These are phyloP conservation scores for Phytophthora pini DNA, from an alignment of 352 stramenopile genomes.

Conservation along the genomic window DNA sequence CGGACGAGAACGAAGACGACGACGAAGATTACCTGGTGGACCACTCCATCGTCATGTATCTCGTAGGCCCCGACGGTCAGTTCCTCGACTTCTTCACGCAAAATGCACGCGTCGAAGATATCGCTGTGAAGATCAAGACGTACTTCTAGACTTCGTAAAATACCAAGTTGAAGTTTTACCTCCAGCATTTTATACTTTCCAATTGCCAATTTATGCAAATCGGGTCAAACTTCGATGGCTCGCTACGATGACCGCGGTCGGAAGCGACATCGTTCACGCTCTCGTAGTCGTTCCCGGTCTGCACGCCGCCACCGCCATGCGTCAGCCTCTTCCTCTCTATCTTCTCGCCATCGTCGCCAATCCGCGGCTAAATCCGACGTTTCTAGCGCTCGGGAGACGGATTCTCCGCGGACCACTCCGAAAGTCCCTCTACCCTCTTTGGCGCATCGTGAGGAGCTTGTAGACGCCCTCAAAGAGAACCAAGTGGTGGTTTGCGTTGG, in stretches of 20 bases:
- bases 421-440: constrained; percentile 26
- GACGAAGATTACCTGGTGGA: constrained; percentile 99
- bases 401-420: constrained; percentile 1
- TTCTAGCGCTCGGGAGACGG: constrained; percentile 24
- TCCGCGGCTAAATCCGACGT: constrained; percentile 9
- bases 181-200: neutral
- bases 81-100: constrained; percentile 99
- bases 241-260: constrained; percentile 10
- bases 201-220: constrained; percentile 10
- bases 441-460: constrained; percentile 67
- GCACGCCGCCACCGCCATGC: neutral
- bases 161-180: constrained; percentile 9
- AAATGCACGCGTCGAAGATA: constrained; percentile 93
- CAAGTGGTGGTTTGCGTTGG: constrained; percentile 86
- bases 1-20: constrained; percentile 91
- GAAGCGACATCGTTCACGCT: constrained; percentile 29
- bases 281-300: constrained; percentile 10
- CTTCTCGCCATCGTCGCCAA: constrained; percentile 5
- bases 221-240: constrained; percentile 12
- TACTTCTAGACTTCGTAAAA: constrained; percentile 17
- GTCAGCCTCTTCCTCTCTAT: constrained; percentile 6
- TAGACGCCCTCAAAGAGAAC: constrained; percentile 50
- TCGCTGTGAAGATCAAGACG: constrained; percentile 92
- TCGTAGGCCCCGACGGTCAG: constrained; percentile 94
- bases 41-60: constrained; percentile 99